Percentiles rank a stretch among this genome's conserved stretches.
Evolutionary conservation across 2,329 filamentous ascomycete species (phyloP).

Genomic region (Coniochaeta sp.): DNA sequence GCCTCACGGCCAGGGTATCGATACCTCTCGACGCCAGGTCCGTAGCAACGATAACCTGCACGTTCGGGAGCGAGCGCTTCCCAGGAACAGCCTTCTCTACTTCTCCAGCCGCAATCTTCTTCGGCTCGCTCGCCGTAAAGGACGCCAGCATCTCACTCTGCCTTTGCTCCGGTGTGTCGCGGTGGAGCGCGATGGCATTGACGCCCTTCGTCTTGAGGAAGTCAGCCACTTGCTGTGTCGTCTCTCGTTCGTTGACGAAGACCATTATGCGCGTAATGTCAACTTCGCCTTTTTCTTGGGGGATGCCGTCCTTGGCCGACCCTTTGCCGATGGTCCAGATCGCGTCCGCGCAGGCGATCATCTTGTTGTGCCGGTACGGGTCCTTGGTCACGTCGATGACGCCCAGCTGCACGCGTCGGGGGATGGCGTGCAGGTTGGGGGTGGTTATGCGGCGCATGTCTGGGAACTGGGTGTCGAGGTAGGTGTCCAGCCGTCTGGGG

Average conservation of each 20-base stretch:
- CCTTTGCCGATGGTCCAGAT: slow-evolving; percentile 91
- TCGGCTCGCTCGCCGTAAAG: slow-evolving; percentile 54
- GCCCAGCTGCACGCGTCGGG: slow-evolving; percentile 85
- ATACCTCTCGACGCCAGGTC: slow-evolving; percentile 90
- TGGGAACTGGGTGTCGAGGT: slow-evolving; percentile 75
- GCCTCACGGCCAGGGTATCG: slow-evolving; percentile 82
- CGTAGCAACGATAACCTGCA: slow-evolving; percentile 88
- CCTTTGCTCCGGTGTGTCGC: slow-evolving; percentile 73
- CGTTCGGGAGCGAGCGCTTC: slow-evolving; percentile 57
- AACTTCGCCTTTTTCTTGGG: slow-evolving; percentile 36
- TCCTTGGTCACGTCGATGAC: slow-evolving; percentile 87
- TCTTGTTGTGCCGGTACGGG: slow-evolving; percentile 90
- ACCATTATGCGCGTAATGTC: slow-evolving; percentile 83
- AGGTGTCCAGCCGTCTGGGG: slow-evolving; percentile 78
- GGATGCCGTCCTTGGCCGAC: slow-evolving; percentile 47
- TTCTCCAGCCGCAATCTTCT: slow-evolving; percentile 8
- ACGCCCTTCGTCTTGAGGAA: slow-evolving; percentile 82
- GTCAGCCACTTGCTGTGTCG: slow-evolving; percentile 69
- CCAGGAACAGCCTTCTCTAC: slow-evolving; percentile 17
- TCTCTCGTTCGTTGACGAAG: slow-evolving; percentile 94
- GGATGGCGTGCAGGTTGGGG: slow-evolving; percentile 92
- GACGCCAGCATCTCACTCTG: slow-evolving; percentile 68
- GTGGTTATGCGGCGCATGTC: slow-evolving; percentile 81
- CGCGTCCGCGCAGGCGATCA: slow-evolving; percentile 86
- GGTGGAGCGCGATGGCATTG: slow-evolving; percentile 74